These are phyloP conservation scores for Schizophyllum commune DNA, from an alignment of 1,284 basidiomycete genomes.

Conservation along the genomic window DNA sequence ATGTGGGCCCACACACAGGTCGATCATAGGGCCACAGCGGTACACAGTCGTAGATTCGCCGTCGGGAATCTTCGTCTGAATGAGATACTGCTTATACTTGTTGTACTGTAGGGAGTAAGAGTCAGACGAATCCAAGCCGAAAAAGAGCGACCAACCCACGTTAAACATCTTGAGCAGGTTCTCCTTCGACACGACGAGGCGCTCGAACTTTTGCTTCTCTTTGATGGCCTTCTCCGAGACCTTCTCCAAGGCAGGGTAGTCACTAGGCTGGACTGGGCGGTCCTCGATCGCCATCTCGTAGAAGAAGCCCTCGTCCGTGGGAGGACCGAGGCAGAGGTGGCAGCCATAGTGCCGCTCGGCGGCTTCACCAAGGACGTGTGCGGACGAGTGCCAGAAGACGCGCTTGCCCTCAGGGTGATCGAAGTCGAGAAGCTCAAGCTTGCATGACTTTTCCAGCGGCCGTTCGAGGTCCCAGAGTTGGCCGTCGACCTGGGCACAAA, in stretches of 20 bases:
- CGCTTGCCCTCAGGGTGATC: conserved; percentile 93
- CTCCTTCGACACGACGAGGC: conserved; percentile 90
- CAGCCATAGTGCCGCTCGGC: conserved; percentile 96
- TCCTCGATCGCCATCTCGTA: conserved; percentile 93
- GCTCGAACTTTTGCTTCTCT: conserved; percentile 97
- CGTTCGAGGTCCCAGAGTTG: conserved; percentile 93
- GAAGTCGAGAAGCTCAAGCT: conserved; percentile 88
- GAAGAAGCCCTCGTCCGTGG: conserved; percentile 98
- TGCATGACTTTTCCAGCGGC: conserved; percentile 80
- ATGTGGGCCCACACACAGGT: conserved; percentile 95
- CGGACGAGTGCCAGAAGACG: conserved; percentile 99
- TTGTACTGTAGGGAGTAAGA: conserved; percentile 60
- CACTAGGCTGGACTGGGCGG: conserved; percentile 66
- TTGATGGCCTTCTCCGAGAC: conserved; percentile 85
- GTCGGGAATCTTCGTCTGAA: conserved; percentile 93
- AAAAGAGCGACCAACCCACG: conserved; percentile 38
- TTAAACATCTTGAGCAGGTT: conserved; percentile 94
- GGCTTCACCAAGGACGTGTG: conserved; percentile 98
- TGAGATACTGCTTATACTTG: conserved; percentile 97
- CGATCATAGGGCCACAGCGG: conserved; percentile 97
- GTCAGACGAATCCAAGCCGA: background rate
- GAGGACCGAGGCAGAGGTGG: conserved; percentile 95
- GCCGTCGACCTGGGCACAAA: conserved; percentile 63
- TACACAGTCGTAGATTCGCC: conserved; percentile 97
- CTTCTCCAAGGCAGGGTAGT: conserved; percentile 90